Evolutionary conservation across 2,329 filamentous ascomycete species (phyloP).

Genomic region (Apiospora marii): DNA sequence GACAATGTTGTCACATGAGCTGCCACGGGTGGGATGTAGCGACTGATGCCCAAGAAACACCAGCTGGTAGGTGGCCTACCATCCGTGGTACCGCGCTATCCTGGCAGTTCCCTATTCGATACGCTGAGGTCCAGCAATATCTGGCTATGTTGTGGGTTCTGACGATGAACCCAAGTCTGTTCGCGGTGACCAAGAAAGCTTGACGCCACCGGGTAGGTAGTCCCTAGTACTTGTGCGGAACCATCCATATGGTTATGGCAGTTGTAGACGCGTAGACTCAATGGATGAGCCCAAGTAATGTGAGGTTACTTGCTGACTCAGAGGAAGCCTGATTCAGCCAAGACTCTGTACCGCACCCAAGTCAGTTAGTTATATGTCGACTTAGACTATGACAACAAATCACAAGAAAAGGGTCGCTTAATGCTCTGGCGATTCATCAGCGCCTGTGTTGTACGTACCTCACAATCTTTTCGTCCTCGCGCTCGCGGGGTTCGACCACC

Average conservation of each 20-base stretch:
- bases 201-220: background rate
- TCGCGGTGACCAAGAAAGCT: background rate
- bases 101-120: background rate
- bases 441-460: slow-evolving; percentile 69
- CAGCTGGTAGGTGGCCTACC: background rate
- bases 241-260: background rate
- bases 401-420: slow-evolving; percentile 27
- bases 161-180: background rate
- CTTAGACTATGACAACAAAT: slow-evolving; percentile 18
- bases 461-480: slow-evolving; percentile 99
- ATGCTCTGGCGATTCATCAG: slow-evolving; percentile 36
- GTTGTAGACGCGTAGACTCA: background rate
- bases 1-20: background rate
- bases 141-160: background rate
- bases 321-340: slow-evolving; percentile 68
- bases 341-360: slow-evolving; percentile 54
- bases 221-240: background rate
- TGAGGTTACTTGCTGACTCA: slow-evolving; percentile 42
- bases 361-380: slow-evolving; percentile 37
- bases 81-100: background rate
- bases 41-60: no score
- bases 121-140: background rate
- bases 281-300: slow-evolving; percentile 11
- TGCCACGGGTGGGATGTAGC: background rate
- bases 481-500: slow-evolving; percentile 89